Base-by-base conservation (phyloP, 2,329 filamentous ascomycete species). In the Claviceps cyperi region DNA sequence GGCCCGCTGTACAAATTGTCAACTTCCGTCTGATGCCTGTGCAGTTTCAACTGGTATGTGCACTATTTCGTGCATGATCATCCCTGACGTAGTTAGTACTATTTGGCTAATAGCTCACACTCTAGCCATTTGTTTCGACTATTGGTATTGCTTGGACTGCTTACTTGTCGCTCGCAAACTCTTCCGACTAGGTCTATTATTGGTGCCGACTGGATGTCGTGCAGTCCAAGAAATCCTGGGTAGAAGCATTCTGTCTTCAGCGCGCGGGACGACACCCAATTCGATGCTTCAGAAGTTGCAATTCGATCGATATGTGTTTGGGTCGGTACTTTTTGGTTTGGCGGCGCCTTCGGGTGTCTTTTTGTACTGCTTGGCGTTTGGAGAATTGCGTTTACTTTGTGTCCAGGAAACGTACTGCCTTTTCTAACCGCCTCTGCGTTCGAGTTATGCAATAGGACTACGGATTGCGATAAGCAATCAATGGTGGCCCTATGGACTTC, bases 141-240 rank as follows among this genome's bases (percentile, higher is more conserved):
- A 70, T 98, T 50, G 91, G 91, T 75, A 97, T 97, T 60, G 89
- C 89, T 36, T 97, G 91, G 92, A 97, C 92, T 11, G 91, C 90
- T 19, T 98, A 96, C 66, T 79, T 98, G 11, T 96, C 90, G 2
- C 76, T 98, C 48, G 86, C 84, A 54, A 97, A 97, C 69, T 83
- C 89, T 5, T 75, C 88, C 2, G 88, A 94, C 52, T 85, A 91
- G 56, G 47, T 17, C 19, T 19, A 9, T 46, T 7, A 40, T 40
- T 11, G 19, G 7, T 37, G n/a, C 19, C 7, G 15, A 13, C 37
- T 40, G 21, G 22, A 1, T 19, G 17, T 3, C n/a, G 15, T 40
- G 36, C 11, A 32, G 21, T 24, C 9, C 4, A 47, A 14, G 4
- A 24, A 5, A 8, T 19, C 5, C 24, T 36, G 41, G 36, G 22